Conservation (phyloP, 202 grass and related monocot species). For the Schoenoplectus triqueter region DNA sequence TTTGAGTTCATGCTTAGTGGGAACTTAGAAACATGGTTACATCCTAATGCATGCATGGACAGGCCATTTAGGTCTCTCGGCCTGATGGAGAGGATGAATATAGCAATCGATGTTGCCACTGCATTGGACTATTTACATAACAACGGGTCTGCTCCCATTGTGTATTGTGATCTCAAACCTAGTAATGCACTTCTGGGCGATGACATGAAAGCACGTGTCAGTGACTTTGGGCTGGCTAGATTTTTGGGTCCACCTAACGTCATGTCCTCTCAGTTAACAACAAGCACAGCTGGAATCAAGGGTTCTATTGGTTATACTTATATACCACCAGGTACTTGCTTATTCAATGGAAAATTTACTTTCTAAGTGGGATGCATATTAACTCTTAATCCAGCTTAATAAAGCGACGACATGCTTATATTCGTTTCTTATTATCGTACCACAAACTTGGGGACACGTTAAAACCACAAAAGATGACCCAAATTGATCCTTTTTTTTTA, state of each 20-base stretch:
- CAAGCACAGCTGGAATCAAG: background rate
- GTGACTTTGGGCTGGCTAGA: background rate
- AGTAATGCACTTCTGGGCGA: background rate
- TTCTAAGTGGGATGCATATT: background rate
- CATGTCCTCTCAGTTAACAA: background rate
- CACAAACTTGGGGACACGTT: background rate
- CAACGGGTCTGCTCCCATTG: background rate
- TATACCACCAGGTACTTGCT: background rate
- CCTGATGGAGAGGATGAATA: background rate
- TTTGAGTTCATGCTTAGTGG: conserved; percentile 31
- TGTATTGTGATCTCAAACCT: background rate
- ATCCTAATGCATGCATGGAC: background rate
- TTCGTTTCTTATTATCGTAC: no score
- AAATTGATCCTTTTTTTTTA: background rate
- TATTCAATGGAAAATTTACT: background rate
- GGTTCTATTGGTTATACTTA: background rate
- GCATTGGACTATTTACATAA: background rate
- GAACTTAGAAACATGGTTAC: conserved; percentile 19
- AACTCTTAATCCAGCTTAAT: background rate
- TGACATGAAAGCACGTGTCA: background rate
- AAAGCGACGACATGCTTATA: no score
- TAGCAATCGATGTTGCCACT: background rate
- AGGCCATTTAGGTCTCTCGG: background rate
- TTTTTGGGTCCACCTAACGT: background rate
- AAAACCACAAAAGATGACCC: background rate